Conservation (phyloP, 306 rosid genomes). For the Cicer yamashitae region DNA sequence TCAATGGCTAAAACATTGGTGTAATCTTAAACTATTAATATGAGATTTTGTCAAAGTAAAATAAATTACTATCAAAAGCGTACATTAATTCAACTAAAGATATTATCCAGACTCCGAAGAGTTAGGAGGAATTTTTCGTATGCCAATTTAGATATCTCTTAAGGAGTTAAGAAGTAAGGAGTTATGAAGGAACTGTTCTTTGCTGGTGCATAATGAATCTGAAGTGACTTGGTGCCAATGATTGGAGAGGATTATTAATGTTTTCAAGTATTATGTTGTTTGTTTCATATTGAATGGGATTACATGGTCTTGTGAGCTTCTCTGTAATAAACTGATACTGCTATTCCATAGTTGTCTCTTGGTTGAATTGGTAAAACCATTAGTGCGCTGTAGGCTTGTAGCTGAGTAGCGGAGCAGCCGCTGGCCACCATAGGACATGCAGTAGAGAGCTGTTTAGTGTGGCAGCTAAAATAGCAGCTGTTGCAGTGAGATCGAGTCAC, state of each 20-base stretch:
- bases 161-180: not conserved
- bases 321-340: not conserved
- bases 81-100: conserved; percentile 5
- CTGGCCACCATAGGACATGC: not conserved
- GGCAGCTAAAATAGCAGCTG: not conserved
- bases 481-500: not conserved
- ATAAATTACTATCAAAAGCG: conserved; percentile 13
- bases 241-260: not conserved
- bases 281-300: conserved; percentile 18
- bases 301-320: not conserved
- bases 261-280: conserved; percentile 6
- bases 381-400: not conserved
- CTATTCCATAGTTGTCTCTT: conserved; percentile 13
- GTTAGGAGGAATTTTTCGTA: conserved; percentile 22
- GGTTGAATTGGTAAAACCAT: not conserved
- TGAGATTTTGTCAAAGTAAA: conserved; percentile 18
- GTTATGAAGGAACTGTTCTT: not conserved
- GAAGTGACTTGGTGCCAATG: conserved; percentile 4
- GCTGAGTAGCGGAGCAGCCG: not conserved
- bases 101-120: not conserved
- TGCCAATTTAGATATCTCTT: conserved; percentile 31
- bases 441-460: not conserved
- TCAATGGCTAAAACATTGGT: conserved; percentile 1
- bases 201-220: not conserved
- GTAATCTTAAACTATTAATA: not conserved